A percentile compares a stretch with the other conserved stretches of the same genome.
Conservation (phyloP, 2,329 filamentous ascomycete species). For the Fusarium pseudonygamai region DNA sequence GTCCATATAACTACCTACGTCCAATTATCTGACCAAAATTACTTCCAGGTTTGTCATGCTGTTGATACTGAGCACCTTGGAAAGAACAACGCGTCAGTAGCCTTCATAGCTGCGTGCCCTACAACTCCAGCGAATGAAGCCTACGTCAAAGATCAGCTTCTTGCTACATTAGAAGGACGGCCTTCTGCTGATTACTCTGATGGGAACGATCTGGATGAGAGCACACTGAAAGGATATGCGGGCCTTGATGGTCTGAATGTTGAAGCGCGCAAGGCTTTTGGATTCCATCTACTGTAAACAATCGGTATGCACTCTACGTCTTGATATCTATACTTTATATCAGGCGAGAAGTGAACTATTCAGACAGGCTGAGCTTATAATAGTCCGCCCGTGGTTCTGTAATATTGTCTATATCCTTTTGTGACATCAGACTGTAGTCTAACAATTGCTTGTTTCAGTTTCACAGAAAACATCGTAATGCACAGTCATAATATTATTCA, state of each 20-base stretch:
- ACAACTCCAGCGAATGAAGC: not conserved
- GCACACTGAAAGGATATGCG: not conserved
- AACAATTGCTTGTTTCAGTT: not conserved
- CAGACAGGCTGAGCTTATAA: not conserved
- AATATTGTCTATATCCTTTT: not conserved
- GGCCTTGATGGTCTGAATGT: not conserved
- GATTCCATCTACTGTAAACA: not conserved
- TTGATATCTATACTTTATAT: accelerated
- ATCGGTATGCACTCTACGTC: accelerated
- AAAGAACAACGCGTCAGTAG: not conserved
- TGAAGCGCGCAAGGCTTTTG: not conserved
- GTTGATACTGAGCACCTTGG: not conserved
- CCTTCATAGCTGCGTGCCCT: not conserved
- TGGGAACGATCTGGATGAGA: not conserved
- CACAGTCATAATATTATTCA: not conserved
- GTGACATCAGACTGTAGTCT: too few species aligned
- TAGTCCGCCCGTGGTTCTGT: too few species aligned
- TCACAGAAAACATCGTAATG: not conserved
- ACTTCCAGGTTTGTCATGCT: not conserved
- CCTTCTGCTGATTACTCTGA: not conserved
- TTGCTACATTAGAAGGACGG: not conserved
- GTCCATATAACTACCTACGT: too few species aligned
- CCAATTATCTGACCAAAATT: not conserved
- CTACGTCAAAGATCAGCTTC: not conserved
- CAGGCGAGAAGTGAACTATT: not conserved